Base-by-base conservation (phyloP, 192 early-diverging fungal species). In the Coemansia sp. region DNA sequence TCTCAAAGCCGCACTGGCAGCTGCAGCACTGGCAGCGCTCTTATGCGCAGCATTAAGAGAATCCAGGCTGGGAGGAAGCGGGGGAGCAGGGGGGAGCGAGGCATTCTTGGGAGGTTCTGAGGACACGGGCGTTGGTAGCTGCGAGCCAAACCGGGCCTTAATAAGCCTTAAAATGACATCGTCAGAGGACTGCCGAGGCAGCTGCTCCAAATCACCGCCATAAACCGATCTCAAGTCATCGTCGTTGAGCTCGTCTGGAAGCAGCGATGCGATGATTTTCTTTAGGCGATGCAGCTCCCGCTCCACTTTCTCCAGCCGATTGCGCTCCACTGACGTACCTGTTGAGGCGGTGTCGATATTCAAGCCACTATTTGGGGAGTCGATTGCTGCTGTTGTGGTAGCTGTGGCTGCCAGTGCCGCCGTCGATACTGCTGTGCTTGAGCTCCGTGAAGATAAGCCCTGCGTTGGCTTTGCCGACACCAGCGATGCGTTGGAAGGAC, bases 181-280 rank as follows among this genome's bases (percentile, higher is more conserved):
- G 20, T 75, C 65, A 0, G 72, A 61, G 11, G 53, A 33, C 8
- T 52, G 40, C n/a, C 60, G 26, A 14, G 64, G 64, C 33, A 35
- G 10, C 48, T 52, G 58, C 6, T 68, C 72, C 42, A 68, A 19
- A 26, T 68, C 72, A 7, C 33, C 33, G 18, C 72, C 72, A 20
- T 75, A 75, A 9, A 77, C 73, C 15, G 73, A 77, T 30, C 61
- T 59, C 59, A 77, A 55, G 37, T 77, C 73, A 31, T 77, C 73
- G 38, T 70, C 73, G 42, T 76, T 65, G 15, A 77, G 63, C 44
- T 67, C 73, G 0, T 70, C 64, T 6, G 73, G 73, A 1, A 77
- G 41, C 43, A 77, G 39, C 44, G 73, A 65, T 9, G 73, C 73
- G 9, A 77, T 70, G 31, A 77, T 77, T 39, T 65, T 69, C 28